Evolutionary conservation across 129 eudicot species (phyloP).

Genomic region (Escallonia herrerae): DNA sequence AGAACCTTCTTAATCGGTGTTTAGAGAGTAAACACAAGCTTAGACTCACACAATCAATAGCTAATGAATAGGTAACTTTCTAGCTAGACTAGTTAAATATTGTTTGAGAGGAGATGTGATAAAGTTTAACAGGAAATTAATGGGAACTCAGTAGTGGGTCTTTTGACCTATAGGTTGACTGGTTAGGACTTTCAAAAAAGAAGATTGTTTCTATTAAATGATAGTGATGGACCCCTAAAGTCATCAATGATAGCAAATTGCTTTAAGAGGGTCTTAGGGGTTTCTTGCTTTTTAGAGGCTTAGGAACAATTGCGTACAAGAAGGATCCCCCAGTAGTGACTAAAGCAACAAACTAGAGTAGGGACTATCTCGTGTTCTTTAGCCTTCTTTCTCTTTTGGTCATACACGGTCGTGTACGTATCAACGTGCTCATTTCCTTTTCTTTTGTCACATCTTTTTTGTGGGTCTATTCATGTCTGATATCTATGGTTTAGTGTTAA

Average conservation of each 20-base stretch:
- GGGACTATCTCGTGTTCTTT: neutral
- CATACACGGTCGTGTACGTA: neutral
- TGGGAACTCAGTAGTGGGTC: neutral
- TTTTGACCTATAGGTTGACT: slow-evolving; percentile 17
- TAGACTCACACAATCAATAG: neutral
- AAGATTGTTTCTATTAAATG: neutral
- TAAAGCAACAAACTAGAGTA: neutral
- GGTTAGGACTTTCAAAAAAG: slow-evolving; percentile 10
- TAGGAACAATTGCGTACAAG: neutral
- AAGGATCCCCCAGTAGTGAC: slow-evolving; percentile 6
- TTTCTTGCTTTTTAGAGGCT: neutral
- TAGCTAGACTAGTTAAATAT: too few relatives aligned
- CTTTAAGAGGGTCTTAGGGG: slow-evolving; percentile 12
- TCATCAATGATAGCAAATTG: slow-evolving; percentile 10
- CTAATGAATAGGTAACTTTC: neutral
- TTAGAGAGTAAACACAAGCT: neutral
- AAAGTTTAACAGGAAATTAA: too few relatives aligned
- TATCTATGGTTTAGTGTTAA: too few relatives aligned
- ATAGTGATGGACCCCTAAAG: slow-evolving; percentile 16
- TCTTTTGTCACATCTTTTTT: neutral
- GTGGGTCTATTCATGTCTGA: neutral
- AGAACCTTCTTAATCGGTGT: neutral
- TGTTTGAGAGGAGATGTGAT: too few relatives aligned
- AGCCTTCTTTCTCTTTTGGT: slow-evolving; percentile 3
- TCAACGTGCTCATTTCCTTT: neutral